Evolutionary conservation across 352 stramenopile species (phyloP).

Genomic region (Globisporangium spiculum): DNA sequence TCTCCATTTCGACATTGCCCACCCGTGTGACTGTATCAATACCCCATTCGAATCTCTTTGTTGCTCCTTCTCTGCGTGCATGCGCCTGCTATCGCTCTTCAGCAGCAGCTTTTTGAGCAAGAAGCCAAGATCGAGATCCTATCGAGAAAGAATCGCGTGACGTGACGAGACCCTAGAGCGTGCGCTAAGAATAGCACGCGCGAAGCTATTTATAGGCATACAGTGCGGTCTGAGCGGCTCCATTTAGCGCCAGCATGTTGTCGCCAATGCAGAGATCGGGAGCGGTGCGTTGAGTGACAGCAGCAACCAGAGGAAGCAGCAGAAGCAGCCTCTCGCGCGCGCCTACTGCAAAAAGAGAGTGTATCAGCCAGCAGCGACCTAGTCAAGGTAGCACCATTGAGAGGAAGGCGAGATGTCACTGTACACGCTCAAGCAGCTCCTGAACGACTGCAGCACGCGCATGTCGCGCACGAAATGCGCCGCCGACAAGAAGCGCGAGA

Average conservation of each 20-base stretch:
- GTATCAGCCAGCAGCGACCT: not conserved
- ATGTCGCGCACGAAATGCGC: conserved; percentile 54
- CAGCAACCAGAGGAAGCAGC: not conserved
- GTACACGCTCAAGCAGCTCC: conserved; percentile 73
- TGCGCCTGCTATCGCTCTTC: not conserved
- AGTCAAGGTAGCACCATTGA: not conserved
- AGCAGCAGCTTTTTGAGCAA: not conserved
- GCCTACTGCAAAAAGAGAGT: not conserved
- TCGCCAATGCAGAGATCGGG: not conserved
- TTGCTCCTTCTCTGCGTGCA: not conserved
- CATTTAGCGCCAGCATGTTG: not conserved
- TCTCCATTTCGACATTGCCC: not conserved
- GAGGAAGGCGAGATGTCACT: conserved; percentile 43
- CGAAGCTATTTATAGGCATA: not conserved
- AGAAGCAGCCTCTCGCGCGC: not conserved
- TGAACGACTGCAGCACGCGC: conserved; percentile 65
- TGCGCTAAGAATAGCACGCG: not conserved
- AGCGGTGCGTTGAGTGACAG: not conserved
- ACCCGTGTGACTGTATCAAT: not conserved
- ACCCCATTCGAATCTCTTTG: not conserved
- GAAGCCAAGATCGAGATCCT: not conserved
- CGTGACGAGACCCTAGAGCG: not conserved
- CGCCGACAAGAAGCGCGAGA: conserved; percentile 65
- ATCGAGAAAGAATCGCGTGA: not conserved
- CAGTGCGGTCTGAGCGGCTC: not conserved